Evolutionary conservation across 2,329 filamentous ascomycete genomes (phyloP), one percentile per base, ranked within the genome.

Genomic region (Talaromyces sp.): DNA sequence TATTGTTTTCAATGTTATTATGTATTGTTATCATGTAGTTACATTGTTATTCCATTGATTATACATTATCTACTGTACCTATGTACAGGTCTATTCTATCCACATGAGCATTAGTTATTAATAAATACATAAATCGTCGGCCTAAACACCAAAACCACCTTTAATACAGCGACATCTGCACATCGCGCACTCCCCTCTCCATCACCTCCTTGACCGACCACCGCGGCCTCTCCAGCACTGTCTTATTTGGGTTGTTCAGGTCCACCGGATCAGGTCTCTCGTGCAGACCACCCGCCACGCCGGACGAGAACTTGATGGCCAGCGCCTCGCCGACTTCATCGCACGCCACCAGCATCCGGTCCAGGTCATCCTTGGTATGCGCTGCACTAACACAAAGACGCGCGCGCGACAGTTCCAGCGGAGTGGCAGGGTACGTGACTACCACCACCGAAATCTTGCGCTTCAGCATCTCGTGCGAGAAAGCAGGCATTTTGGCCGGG

Each of bases 391-490:
- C 85, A 73, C 93, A 97, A 83, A 97, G 95, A 32, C 93, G 88
- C 46, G 90, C 93, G 64, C 93, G 88, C 19, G 92, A 96, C 65
- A 90, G 92, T 69, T 96, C 94, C 32, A 97, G 84, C 0, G 93
- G 92, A 1, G 92, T 97, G 14, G 92, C 93, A 7, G 93, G 93
- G 73, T 97, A 97, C 51, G 92, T 93, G 61, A 97, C 93, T 31
- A 97, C 90, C 21, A 97, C 93, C 55, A 97, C 90, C 0, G 92
- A 92, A 67, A 97, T 96, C 76, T 96, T 96, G 72, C 93, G 90
- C 78, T 89, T 90, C 62, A 97, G 85, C 93, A 97, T 97, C 75
- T 96, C 93, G 72, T 95, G 92, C 54, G 91, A 96, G 77, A 97
- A 97, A 61, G 93, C 92, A 2, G 92, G 89, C 81, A 97, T 96